Evolutionary conservation across 2,329 filamentous ascomycete species (phyloP), one percentile per base, ranked within the genome.

Genomic region (Colletotrichum plurivorum): DNA sequence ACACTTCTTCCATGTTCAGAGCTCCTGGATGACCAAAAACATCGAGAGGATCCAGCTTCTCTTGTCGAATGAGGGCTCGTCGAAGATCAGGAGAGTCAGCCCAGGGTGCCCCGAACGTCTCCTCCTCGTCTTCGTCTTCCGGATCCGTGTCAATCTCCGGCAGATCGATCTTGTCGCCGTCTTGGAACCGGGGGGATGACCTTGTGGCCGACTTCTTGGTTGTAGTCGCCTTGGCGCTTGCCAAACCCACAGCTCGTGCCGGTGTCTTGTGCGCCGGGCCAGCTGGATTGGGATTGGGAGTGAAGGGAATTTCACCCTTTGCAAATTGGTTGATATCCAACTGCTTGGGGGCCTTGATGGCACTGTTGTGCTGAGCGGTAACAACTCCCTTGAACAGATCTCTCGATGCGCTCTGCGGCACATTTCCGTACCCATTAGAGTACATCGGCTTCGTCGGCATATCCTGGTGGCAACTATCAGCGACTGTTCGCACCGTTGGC

Each of bases 141-240:
- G 94, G 94, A 77, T 99, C 97, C 1, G 96, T 98, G 72, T 94
- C 90, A 74, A 99, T 98, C 74, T 99, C 96, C 0, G 96, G 95
- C 3, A 99, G 89, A 73, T 96, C 92, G 75, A 99, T 98, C 59
- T 88, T 89, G 68, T 99, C 96, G 70, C 95, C 94, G 74, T 94
- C 95, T 70, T 92, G 93, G 81, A 97, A 97, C 60, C 93, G 90
- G 1, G 94, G 94, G 1, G 94, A 97, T 36, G 93, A 92, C 72
- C 89, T 87, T 18, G 87, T 81, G 2, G 81, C 84, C n/a, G 87
- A 85, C 58, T 67, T 70, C 75, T 92, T 93, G 67, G 84, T 84
- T 3, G 83, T 84, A 1, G 83, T 84, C 1, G 90, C 89, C 75
- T 91, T 91, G 67, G 82, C 77, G 53, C 80, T 79, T 46, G 77